Evolutionary conservation across 805 yeast species (phyloP).

Genomic region (Barnettozyma populi): DNA sequence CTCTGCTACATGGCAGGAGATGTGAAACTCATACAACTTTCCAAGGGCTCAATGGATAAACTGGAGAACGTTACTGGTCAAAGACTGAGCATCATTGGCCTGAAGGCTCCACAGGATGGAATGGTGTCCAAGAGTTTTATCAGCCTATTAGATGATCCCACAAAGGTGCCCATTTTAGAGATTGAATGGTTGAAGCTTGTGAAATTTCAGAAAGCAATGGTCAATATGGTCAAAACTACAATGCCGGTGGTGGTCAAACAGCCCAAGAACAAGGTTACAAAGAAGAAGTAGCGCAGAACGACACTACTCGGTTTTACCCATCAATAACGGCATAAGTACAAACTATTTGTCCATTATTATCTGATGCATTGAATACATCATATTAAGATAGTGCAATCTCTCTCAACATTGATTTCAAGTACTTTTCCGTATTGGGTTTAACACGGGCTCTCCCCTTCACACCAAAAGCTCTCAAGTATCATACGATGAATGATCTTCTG

Average conservation of each 20-base stretch:
- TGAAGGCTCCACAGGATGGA: slow-evolving; percentile 18
- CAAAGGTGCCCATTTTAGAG: slow-evolving; percentile 30
- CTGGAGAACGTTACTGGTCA: slow-evolving; percentile 29
- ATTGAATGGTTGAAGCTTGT: slow-evolving; percentile 42
- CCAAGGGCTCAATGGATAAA: slow-evolving; percentile 32
- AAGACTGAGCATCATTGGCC: slow-evolving; percentile 31
- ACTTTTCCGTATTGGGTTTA: no score
- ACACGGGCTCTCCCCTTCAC: no score
- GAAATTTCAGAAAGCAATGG: slow-evolving; percentile 31
- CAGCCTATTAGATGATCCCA: slow-evolving; percentile 14
- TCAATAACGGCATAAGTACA: neutral
- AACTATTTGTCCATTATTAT: neutral
- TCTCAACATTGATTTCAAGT: no score
- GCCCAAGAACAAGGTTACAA: slow-evolving; percentile 15
- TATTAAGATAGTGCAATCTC: neutral
- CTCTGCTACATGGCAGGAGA: slow-evolving; percentile 41
- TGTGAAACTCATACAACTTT: slow-evolving; percentile 57
- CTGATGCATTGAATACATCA: neutral
- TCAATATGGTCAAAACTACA: slow-evolving; percentile 40
- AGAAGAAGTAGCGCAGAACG: neutral
- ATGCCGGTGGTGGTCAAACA: slow-evolving; percentile 36
- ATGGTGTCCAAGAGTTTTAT: slow-evolving; percentile 22
- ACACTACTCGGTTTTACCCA: neutral
- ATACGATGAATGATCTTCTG: neutral
- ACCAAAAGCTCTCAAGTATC: neutral